Conservation (phyloP, 2,329 filamentous ascomycete species). For the Lithohypha guttulata region DNA sequence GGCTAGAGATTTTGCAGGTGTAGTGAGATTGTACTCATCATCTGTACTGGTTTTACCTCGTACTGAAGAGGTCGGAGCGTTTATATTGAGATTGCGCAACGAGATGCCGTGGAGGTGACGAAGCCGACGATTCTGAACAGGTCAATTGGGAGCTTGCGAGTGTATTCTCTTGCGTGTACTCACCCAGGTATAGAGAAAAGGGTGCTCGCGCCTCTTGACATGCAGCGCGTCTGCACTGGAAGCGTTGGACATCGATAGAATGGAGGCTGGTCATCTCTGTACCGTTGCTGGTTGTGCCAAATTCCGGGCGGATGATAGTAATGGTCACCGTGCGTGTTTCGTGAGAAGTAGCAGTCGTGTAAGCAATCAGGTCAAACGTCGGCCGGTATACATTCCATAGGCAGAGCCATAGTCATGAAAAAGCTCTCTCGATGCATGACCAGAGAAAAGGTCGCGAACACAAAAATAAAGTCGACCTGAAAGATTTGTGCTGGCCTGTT, state of each 20-base stretch:
- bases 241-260: constrained; percentile 2
- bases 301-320: too few species aligned
- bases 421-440: too few species aligned
- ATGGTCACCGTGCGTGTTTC: too few species aligned
- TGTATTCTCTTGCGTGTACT: constrained; percentile 8
- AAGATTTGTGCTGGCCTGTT: too few species aligned
- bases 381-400: too few species aligned
- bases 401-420: too few species aligned
- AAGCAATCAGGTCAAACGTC: too few species aligned
- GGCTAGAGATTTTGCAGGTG: constrained; percentile 55
- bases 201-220: constrained; percentile 25
- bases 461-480: too few species aligned
- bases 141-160: neutral
- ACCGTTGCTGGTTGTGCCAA: too few species aligned
- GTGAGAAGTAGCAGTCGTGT: too few species aligned
- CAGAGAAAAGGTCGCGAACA: too few species aligned
- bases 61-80: constrained; percentile 39
- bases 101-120: constrained; percentile 81
- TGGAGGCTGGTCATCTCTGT: constrained; percentile 3
- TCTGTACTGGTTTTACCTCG: constrained; percentile 61
- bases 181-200: constrained; percentile 45
- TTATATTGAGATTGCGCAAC: constrained; percentile 71
- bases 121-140: constrained; percentile 64
- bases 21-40: constrained; percentile 56
- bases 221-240: neutral